A percentile compares a stretch with the other conserved stretches of the same genome.
Evolutionary conservation across 1,284 basidiomycete genomes (phyloP).

Genomic region (Tylopilus sp.): DNA sequence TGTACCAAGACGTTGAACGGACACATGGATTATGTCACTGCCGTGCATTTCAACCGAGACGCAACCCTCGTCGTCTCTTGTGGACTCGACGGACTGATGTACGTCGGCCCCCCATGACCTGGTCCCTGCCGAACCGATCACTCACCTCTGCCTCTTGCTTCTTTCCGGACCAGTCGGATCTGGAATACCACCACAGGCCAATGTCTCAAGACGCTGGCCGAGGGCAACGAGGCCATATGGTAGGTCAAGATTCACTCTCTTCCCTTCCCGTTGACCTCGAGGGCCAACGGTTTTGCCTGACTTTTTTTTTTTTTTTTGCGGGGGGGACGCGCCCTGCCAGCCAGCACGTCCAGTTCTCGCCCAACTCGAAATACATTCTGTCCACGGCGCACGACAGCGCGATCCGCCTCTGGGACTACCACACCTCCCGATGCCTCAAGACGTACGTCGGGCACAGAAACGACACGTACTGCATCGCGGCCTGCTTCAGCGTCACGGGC

Average conservation of each 20-base stretch:
- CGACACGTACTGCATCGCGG: constrained; percentile 72
- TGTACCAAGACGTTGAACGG: constrained; percentile 84
- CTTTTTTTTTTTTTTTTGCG: too few relatives aligned
- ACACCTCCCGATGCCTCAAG: constrained; percentile 87
- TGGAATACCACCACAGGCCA: constrained; percentile 94
- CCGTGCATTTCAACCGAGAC: constrained; percentile 91
- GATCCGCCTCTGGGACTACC: constrained; percentile 94
- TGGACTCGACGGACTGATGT: constrained; percentile 93
- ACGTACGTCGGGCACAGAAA: constrained; percentile 85
- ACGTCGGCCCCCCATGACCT: constrained; percentile 49
- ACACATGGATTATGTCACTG: constrained; percentile 92
- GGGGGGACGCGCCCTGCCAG: constrained; percentile 40
- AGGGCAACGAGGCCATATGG: constrained; percentile 87
- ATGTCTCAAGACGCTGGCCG: constrained; percentile 94
- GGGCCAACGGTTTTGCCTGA: background rate
- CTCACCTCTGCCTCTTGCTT: background rate
- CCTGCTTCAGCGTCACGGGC: constrained; percentile 78
- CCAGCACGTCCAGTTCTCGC: constrained; percentile 88
- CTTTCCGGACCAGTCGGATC: constrained; percentile 61
- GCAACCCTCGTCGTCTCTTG: constrained; percentile 90
- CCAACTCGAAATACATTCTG: constrained; percentile 90
- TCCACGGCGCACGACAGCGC: constrained; percentile 89
- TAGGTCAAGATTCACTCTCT: constrained; percentile 39
- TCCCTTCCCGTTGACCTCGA: background rate
- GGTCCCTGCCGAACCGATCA: background rate